These are phyloP conservation scores for Saprolegnia diclina DNA, from an alignment of 352 stramenopile genomes.

Conservation along the genomic window DNA sequence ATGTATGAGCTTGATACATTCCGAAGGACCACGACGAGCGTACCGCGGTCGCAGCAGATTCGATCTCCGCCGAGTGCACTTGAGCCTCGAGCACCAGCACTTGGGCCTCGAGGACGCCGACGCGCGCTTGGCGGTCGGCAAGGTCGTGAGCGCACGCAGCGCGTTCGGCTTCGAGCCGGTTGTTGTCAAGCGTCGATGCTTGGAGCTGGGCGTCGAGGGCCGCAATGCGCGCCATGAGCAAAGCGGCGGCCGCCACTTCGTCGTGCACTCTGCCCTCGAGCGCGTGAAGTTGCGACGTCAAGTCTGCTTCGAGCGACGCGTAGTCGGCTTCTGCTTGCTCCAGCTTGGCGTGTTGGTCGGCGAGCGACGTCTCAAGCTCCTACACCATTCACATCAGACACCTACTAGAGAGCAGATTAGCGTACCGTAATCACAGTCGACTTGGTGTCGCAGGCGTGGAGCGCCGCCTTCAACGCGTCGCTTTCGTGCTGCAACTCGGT, in stretches of 20 bases:
- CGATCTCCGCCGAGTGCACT: conserved; percentile 11
- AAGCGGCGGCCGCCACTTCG: conserved; percentile 1
- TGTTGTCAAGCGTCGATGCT: neutral
- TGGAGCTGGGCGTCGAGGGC: neutral
- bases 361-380: neutral
- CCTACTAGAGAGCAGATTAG: too few relatives aligned
- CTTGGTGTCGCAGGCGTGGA: too few relatives aligned
- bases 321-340: neutral
- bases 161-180: neutral
- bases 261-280: conserved; percentile 14
- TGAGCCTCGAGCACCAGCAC: neutral
- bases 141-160: neutral
- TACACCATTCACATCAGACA: neutral
- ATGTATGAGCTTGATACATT: neutral
- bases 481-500: too few relatives aligned
- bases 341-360: neutral
- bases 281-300: neutral
- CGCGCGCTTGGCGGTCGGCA: neutral
- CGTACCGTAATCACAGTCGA: too few relatives aligned
- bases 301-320: neutral
- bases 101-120: neutral
- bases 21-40: neutral
- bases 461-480: too few relatives aligned
- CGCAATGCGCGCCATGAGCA: neutral
- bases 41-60: conserved; percentile 6